Evolutionary conservation across 805 yeast species (phyloP).

Genomic region (Ogataea sp.): DNA sequence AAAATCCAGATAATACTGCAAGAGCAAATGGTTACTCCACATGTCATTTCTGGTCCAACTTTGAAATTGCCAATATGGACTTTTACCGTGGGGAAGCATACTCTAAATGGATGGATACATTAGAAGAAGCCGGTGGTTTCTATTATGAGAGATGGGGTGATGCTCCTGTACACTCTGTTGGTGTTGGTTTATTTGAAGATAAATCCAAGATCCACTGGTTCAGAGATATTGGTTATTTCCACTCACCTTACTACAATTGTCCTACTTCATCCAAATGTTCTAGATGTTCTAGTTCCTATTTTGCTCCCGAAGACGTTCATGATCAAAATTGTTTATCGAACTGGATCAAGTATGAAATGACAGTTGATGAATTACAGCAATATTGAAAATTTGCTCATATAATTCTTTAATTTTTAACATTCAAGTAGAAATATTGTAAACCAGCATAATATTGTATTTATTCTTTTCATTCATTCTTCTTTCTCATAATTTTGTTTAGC

Average conservation of each 20-base stretch:
- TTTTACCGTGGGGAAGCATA: slow-evolving; percentile 69
- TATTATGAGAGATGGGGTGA: slow-evolving; percentile 93
- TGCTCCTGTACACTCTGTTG: slow-evolving; percentile 83
- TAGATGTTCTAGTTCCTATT: slow-evolving; percentile 24
- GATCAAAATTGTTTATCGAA: slow-evolving; percentile 27
- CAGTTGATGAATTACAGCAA: slow-evolving; percentile 24
- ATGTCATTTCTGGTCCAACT: slow-evolving; percentile 88
- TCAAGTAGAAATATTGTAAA: neutral
- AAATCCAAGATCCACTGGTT: slow-evolving; percentile 75
- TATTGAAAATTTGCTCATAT: slow-evolving; percentile 9
- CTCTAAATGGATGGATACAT: slow-evolving; percentile 51
- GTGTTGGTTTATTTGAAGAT: slow-evolving; percentile 65
- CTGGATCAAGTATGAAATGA: slow-evolving; percentile 30
- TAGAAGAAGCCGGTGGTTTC: slow-evolving; percentile 74
- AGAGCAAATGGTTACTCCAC: slow-evolving; percentile 39
- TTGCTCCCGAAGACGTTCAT: slow-evolving; percentile 25
- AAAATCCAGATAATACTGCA: slow-evolving; percentile 35
- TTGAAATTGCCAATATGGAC: slow-evolving; percentile 80
- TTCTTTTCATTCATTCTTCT: too few relatives aligned
- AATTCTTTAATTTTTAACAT: neutral
- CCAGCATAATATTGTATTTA: too few relatives aligned
- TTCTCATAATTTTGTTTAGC: too few relatives aligned
- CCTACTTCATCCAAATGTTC: slow-evolving; percentile 54
- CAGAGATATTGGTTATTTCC: slow-evolving; percentile 73
- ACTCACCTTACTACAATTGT: slow-evolving; percentile 69